Evolutionary conservation across 352 stramenopile species (phyloP).

Genomic region (Globisporangium barbulae): DNA sequence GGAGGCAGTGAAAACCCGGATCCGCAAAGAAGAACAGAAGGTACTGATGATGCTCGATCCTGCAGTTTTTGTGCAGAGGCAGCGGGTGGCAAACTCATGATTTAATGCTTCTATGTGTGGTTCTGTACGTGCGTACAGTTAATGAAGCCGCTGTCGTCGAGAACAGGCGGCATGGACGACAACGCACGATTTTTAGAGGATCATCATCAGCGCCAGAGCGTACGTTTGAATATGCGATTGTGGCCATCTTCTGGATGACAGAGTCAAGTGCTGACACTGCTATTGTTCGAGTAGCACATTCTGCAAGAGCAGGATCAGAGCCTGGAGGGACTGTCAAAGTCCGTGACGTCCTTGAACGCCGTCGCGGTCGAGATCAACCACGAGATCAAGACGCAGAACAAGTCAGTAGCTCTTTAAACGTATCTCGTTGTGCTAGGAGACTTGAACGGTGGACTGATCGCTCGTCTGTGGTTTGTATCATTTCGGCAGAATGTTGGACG

Average conservation of each 20-base stretch:
- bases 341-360: constrained; percentile 52
- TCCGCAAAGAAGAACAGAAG: constrained; percentile 68
- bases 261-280: background rate
- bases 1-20: constrained; percentile 47
- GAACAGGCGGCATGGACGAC: constrained; percentile 25
- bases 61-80: background rate
- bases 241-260: background rate
- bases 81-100: no score
- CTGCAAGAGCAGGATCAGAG: constrained; percentile 67
- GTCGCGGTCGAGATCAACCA: constrained; percentile 73
- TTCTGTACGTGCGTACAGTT: constrained; percentile 19
- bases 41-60: constrained; percentile 19
- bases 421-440: no score
- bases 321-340: constrained; percentile 50
- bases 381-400: constrained; percentile 74
- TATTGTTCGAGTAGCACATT: constrained; percentile 41
- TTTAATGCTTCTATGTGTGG: no score
- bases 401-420: constrained; percentile 37
- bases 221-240: constrained; percentile 15
- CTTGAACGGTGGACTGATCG: no score
- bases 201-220: constrained; percentile 51
- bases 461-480: no score
- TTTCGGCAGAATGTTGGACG: constrained; percentile 64
- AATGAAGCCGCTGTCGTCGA: constrained; percentile 35
- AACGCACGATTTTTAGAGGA: constrained; percentile 59